These are phyloP conservation scores for Xylariaceae sp. DNA, from an alignment of 2,329 filamentous ascomycete species.

Conservation along the genomic window DNA sequence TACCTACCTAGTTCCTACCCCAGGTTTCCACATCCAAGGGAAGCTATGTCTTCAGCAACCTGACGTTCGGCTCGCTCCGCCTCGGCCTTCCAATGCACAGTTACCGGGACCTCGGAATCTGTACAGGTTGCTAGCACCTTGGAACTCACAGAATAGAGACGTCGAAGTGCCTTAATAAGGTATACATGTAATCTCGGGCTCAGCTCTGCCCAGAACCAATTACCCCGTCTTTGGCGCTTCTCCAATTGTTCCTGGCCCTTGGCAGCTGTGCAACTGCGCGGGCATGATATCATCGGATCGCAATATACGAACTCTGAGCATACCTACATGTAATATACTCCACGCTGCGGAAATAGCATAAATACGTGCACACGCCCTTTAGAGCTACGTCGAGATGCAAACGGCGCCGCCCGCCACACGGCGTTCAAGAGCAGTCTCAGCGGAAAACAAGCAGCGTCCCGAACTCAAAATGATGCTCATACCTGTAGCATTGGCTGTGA, in stretches of 20 bases:
- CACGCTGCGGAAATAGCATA: conserved; percentile 1
- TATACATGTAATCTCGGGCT: neutral
- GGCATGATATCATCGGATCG: neutral
- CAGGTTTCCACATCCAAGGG: no score
- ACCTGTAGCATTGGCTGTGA: conserved; percentile 13
- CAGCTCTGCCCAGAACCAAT: neutral
- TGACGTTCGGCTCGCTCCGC: no score
- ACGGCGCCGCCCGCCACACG: neutral
- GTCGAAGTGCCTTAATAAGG: no score
- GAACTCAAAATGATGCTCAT: conserved; percentile 20
- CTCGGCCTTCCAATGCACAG: neutral
- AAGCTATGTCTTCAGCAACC: no score
- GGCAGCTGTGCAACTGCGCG: neutral
- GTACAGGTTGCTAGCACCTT: neutral
- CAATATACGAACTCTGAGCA: neutral
- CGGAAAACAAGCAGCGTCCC: neutral
- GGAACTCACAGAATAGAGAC: neutral
- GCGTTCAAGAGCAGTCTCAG: neutral
- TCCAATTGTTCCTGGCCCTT: neutral
- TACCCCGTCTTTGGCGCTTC: neutral
- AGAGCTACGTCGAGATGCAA: neutral
- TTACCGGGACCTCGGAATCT: neutral
- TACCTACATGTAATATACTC: neutral
- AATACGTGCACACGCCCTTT: neutral
- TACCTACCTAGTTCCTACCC: no score